A percentile compares a stretch with the other conserved stretches of the same genome.
Evolutionary conservation across 106 monocot genomes (phyloP).

Genomic region (Phalaenopsis equestris): DNA sequence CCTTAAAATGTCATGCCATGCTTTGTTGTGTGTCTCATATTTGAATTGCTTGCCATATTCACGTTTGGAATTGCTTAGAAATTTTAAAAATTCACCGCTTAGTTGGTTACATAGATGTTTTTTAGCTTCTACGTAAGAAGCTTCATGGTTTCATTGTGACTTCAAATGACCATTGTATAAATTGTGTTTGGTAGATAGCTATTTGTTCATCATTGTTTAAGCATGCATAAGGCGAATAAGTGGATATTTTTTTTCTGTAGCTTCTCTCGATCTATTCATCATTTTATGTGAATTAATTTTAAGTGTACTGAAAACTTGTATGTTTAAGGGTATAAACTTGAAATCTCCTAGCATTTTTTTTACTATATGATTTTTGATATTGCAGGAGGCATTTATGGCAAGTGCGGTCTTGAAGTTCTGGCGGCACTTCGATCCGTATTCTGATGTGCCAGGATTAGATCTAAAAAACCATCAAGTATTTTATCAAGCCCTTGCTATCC

Average conservation of each 20-base stretch:
- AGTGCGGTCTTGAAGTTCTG: slow-evolving; percentile 61
- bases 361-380: slow-evolving; percentile 1
- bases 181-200: neutral
- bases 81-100: neutral
- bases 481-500: neutral
- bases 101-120: neutral
- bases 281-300: neutral
- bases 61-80: neutral
- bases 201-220: neutral
- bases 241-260: neutral
- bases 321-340: neutral
- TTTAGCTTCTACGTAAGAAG: neutral
- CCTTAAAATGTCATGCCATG: neutral
- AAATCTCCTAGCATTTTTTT: neutral
- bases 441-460: slow-evolving; percentile 16
- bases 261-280: neutral
- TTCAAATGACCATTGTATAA: neutral
- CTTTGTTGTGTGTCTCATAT: neutral
- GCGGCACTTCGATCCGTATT: slow-evolving; percentile 49
- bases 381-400: slow-evolving; percentile 64
- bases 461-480: slow-evolving; percentile 27
- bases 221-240: neutral
- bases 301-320: neutral
- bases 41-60: neutral
- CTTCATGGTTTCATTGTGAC: neutral